Evolutionary conservation across 2,329 filamentous ascomycete genomes (phyloP).

Genomic region (Monosporascus ibericus): DNA sequence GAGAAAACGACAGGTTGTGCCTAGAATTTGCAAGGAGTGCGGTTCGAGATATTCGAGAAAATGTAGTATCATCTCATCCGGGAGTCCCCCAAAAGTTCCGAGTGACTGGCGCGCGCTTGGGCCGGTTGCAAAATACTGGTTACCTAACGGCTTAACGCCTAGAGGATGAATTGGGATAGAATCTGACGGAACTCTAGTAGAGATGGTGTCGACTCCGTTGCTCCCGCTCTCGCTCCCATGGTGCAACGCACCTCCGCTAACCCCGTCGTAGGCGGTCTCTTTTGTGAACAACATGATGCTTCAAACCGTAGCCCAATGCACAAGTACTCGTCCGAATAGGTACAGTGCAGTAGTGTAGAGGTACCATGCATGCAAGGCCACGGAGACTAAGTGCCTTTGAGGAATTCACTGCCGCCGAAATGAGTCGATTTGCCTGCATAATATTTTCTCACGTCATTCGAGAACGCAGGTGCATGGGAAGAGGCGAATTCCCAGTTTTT

Average conservation of each 20-base stretch:
- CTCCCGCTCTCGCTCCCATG: constrained; percentile 8
- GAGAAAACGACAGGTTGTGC: constrained; percentile 75
- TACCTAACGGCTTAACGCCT: constrained; percentile 80
- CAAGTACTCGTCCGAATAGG: background rate
- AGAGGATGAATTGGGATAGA: constrained; percentile 74
- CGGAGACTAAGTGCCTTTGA: background rate
- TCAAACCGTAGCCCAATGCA: background rate
- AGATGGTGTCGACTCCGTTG: background rate
- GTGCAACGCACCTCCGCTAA: constrained; percentile 4
- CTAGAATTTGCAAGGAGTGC: constrained; percentile 55
- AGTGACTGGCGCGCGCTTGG: constrained; percentile 61
- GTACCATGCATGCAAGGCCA: background rate
- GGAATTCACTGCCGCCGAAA: background rate
- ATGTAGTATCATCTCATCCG: constrained; percentile 74
- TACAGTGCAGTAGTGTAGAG: background rate
- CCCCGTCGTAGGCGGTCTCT: constrained; percentile 13
- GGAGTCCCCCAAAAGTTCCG: constrained; percentile 61
- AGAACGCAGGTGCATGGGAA: background rate
- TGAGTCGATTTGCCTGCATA: background rate
- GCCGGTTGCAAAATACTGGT: constrained; percentile 62
- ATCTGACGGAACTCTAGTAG: constrained; percentile 10
- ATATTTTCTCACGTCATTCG: background rate
- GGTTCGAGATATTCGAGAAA: constrained; percentile 71
- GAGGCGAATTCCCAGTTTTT: background rate
- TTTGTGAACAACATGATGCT: constrained; percentile 17